phyloP scores from a whole-genome alignment of 176 grass and related monocot genomes.

The Avena eriantha region DNA sequence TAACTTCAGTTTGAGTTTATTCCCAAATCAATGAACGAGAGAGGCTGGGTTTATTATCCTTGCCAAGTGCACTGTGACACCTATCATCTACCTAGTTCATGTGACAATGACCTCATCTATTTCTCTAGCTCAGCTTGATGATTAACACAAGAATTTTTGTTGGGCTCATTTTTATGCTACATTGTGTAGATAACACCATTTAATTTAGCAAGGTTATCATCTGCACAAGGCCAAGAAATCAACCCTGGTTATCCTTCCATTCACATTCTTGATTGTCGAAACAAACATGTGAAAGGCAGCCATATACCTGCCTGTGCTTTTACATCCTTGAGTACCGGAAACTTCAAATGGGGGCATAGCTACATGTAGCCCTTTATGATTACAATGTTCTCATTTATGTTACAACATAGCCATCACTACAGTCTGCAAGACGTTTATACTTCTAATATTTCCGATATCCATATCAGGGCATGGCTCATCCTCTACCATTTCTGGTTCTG shows the following conservation, averaged over 20 bases:
- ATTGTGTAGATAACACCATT: neutral
- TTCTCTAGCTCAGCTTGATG: slow-evolving; percentile 1
- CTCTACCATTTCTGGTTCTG: slow-evolving; percentile 35
- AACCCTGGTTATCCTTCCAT: neutral
- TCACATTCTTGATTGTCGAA: neutral
- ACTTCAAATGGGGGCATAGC: too few species aligned
- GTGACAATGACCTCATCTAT: neutral
- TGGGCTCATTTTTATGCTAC: slow-evolving; percentile 1
- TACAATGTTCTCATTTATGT: neutral
- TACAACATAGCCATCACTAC: neutral
- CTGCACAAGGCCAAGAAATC: slow-evolving; percentile 2
- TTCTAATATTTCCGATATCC: neutral
- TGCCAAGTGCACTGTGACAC: neutral
- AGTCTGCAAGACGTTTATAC: neutral
- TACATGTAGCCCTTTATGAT: too few species aligned
- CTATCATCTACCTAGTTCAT: slow-evolving; percentile 14
- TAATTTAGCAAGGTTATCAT: neutral
- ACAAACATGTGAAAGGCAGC: neutral
- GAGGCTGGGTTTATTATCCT: neutral
- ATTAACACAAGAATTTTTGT: neutral
- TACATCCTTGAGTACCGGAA: neutral
- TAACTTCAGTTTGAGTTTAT: slow-evolving; percentile 11
- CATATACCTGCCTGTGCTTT: neutral
- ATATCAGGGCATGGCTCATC: slow-evolving; percentile 14
- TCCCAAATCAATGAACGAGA: neutral